These are phyloP conservation scores for Pythium volutum DNA, from an alignment of 352 stramenopile species.

Conservation along the genomic window DNA sequence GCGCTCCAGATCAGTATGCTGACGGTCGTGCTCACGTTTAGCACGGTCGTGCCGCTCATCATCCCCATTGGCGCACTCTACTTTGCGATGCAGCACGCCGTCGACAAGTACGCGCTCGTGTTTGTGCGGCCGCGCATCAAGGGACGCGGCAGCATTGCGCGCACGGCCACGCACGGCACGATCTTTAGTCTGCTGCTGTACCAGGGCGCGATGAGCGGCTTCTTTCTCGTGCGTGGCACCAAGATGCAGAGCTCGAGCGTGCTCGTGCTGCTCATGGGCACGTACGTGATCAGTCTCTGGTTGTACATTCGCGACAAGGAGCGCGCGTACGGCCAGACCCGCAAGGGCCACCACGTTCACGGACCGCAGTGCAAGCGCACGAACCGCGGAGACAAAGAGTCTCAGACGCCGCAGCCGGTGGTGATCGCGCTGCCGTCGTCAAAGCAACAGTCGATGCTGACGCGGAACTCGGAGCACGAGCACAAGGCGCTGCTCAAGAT, in stretches of 20 bases:
- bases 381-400: slow-evolving; percentile 5
- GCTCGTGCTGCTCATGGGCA: slow-evolving; percentile 76
- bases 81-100: slow-evolving; percentile 79
- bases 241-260: slow-evolving; percentile 69
- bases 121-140: slow-evolving; percentile 82
- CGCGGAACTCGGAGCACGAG: slow-evolving; percentile 1
- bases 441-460: not conserved
- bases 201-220: slow-evolving; percentile 77
- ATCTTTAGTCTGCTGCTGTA: slow-evolving; percentile 82
- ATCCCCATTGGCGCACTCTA: slow-evolving; percentile 78
- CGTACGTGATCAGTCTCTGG: slow-evolving; percentile 78
- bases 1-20: slow-evolving; percentile 84
- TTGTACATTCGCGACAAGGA: slow-evolving; percentile 87
- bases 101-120: slow-evolving; percentile 85
- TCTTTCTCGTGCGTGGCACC: slow-evolving; percentile 78
- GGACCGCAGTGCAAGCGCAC: slow-evolving; percentile 39
- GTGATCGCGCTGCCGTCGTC: not conserved
- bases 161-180: slow-evolving; percentile 75
- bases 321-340: slow-evolving; percentile 45
- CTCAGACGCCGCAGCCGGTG: not conserved
- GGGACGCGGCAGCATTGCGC: slow-evolving; percentile 75
- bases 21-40: slow-evolving; percentile 82
- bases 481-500: slow-evolving; percentile 21
- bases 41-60: slow-evolving; percentile 82
- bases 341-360: slow-evolving; percentile 32